These are phyloP conservation scores for Beauveria medogensis DNA, from an alignment of 2,329 filamentous ascomycete species.

Conservation along the genomic window DNA sequence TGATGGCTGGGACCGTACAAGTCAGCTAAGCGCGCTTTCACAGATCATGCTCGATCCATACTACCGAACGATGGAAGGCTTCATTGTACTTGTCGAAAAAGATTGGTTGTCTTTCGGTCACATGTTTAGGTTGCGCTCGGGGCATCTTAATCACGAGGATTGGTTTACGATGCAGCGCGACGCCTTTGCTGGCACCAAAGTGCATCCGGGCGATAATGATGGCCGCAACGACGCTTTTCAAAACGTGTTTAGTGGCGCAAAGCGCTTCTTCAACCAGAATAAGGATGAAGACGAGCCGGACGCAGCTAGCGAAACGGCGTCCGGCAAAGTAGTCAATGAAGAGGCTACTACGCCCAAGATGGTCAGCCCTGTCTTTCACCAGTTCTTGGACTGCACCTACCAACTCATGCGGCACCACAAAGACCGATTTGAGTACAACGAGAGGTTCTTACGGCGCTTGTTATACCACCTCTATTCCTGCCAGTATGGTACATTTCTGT, in stretches of 20 bases:
- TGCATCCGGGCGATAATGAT: conserved; percentile 54
- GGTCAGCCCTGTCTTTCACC: conserved; percentile 92
- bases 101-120: conserved; percentile 98
- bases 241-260: conserved; percentile 77
- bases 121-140: conserved; percentile 91
- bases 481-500: conserved; percentile 94
- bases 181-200: conserved; percentile 54
- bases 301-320: conserved; percentile 31
- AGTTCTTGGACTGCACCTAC: conserved; percentile 91
- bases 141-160: conserved; percentile 80
- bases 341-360: conserved; percentile 79
- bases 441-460: conserved; percentile 80
- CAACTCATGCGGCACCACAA: conserved; percentile 82
- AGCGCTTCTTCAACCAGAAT: conserved; percentile 77
- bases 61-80: conserved; percentile 87
- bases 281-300: conserved; percentile 56
- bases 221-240: conserved; percentile 68
- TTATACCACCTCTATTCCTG: conserved; percentile 93
- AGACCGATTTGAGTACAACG: conserved; percentile 90
- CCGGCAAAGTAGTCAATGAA: conserved; percentile 36
- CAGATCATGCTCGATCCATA: conserved; percentile 95
- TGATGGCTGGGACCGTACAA: conserved; percentile 96
- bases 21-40: conserved; percentile 82
- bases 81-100: conserved; percentile 90
- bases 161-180: conserved; percentile 91